These are phyloP conservation scores for Globisporangium irregulare DNA, from an alignment of 352 stramenopile species.

Conservation along the genomic window DNA sequence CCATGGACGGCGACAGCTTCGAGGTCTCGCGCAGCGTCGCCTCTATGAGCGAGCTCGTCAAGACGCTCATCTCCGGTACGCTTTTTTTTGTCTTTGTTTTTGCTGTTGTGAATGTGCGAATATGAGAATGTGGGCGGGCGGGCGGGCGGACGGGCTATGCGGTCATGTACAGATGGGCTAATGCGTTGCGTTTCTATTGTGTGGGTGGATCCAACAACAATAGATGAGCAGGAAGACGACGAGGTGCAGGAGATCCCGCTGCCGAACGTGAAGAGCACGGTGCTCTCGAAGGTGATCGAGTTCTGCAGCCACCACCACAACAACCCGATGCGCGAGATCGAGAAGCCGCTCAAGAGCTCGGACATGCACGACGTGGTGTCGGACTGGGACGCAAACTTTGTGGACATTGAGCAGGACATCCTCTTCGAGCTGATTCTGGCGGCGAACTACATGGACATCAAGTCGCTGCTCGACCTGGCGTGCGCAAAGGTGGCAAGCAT, in stretches of 20 bases:
- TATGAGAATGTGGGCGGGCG: too few species aligned
- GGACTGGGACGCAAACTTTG: slow-evolving; percentile 99
- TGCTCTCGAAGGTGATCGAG: slow-evolving; percentile 97
- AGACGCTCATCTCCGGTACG: slow-evolving; percentile 95
- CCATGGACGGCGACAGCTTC: slow-evolving; percentile 97
- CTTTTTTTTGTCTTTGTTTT: not conserved
- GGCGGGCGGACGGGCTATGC: too few species aligned
- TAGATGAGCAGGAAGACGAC: slow-evolving; percentile 93
- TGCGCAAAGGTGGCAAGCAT: slow-evolving; percentile 92
- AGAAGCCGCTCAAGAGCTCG: slow-evolving; percentile 98
- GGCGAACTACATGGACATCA: slow-evolving; percentile 99
- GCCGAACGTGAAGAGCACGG: slow-evolving; percentile 96
- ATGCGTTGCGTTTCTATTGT: slow-evolving; percentile 1
- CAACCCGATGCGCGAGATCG: slow-evolving; percentile 99
- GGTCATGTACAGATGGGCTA: not conserved
- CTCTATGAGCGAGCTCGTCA: slow-evolving; percentile 97
- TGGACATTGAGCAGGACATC: slow-evolving; percentile 98
- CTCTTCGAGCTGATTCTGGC: slow-evolving; percentile 99
- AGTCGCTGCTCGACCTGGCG: slow-evolving; percentile 91
- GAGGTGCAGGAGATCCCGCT: slow-evolving; percentile 96
- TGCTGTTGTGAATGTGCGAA: slow-evolving; percentile 1
- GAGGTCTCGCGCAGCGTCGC: slow-evolving; percentile 92
- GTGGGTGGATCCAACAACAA: slow-evolving; percentile 9
- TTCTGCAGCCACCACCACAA: slow-evolving; percentile 95
- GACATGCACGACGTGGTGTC: slow-evolving; percentile 99